phyloP scores from a whole-genome alignment of 768 basidiomycete genomes.

The Tulasnella sp. region DNA sequence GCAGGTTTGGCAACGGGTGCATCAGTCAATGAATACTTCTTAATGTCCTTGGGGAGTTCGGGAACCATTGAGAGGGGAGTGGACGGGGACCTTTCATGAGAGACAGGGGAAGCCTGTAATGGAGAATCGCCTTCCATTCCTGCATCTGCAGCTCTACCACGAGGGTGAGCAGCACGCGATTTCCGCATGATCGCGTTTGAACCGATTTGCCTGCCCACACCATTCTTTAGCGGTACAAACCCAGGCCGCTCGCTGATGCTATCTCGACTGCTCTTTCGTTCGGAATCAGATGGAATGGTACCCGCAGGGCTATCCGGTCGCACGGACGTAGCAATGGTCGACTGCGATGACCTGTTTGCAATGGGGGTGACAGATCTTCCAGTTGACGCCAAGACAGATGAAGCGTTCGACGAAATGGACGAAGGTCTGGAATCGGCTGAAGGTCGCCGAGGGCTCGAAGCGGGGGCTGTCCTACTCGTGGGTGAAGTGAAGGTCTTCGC shows the following conservation, averaged over 20 bases:
- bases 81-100: background rate
- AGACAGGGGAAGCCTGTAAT: background rate
- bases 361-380: constrained; percentile 10
- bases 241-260: constrained; percentile 8
- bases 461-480: background rate
- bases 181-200: constrained; percentile 14
- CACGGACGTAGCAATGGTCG: constrained; percentile 20
- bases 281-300: constrained; percentile 11
- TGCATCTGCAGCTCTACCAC: background rate
- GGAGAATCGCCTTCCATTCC: constrained; percentile 20
- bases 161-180: constrained; percentile 22
- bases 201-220: constrained; percentile 16
- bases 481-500: constrained; percentile 24
- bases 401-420: constrained; percentile 30
- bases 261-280: constrained; percentile 17
- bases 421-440: constrained; percentile 29
- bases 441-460: constrained; percentile 12
- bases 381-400: background rate
- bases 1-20: constrained; percentile 5
- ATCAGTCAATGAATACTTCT: constrained; percentile 31
- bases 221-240: constrained; percentile 23
- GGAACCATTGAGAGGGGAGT: constrained; percentile 16
- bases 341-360: constrained; percentile 19
- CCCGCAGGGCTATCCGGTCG: constrained; percentile 24
- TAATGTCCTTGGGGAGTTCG: background rate